A percentile compares a stretch with the other conserved stretches of the same genome.
phyloP scores from a whole-genome alignment of 2,329 filamentous ascomycete species.

The Calonectria pseudoturangicola region DNA sequence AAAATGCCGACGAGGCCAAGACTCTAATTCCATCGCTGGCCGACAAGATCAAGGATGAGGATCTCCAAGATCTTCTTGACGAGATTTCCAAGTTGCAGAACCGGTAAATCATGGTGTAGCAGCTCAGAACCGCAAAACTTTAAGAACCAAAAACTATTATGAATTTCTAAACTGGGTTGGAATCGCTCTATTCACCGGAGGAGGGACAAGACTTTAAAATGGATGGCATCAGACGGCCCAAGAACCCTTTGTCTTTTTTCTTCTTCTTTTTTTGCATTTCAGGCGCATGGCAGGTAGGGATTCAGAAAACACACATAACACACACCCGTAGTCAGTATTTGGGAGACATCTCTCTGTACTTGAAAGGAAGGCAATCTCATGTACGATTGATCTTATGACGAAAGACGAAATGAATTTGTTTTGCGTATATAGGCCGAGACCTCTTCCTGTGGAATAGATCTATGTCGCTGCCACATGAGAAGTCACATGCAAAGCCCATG shows the following conservation, averaged over 20 bases:
- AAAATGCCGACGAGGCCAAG: constrained; percentile 95
- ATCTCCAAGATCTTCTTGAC: constrained; percentile 90
- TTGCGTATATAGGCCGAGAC: constrained; percentile 42
- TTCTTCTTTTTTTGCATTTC: constrained; percentile 51
- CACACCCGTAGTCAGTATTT: constrained; percentile 40
- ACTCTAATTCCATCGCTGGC: constrained; percentile 92
- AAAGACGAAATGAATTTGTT: constrained; percentile 45
- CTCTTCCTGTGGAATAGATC: constrained; percentile 43
- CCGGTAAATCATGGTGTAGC: constrained; percentile 51
- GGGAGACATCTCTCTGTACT: constrained; percentile 44
- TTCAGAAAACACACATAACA: constrained; percentile 46
- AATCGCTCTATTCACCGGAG: constrained; percentile 13
- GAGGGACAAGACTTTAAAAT: constrained; percentile 36
- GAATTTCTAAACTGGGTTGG: constrained; percentile 37
- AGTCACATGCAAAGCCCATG: constrained; percentile 34
- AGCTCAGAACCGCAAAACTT: neutral
- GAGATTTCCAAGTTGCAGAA: constrained; percentile 88
- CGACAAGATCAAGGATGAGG: constrained; percentile 93
- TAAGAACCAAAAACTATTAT: constrained; percentile 11
- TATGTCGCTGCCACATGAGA: constrained; percentile 42
- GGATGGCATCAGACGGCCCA: constrained; percentile 43
- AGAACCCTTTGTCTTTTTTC: constrained; percentile 24
- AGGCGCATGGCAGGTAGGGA: constrained; percentile 56
- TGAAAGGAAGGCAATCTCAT: constrained; percentile 46
- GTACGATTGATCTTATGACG: constrained; percentile 51